phyloP scores from a whole-genome alignment of 345 rosid genomes.

The Gossypium turneri region DNA sequence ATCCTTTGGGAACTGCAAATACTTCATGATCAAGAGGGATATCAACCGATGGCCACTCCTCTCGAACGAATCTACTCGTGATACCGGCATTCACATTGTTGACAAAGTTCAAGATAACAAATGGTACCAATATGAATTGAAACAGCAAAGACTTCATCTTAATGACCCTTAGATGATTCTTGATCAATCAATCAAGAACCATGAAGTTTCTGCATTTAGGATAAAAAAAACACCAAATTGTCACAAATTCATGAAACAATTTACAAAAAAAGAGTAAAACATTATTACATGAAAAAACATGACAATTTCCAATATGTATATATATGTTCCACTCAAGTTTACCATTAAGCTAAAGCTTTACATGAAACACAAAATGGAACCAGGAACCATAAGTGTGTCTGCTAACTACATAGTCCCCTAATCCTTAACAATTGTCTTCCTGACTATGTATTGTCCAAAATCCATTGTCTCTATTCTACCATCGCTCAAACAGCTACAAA shows the following conservation, averaged over 20 bases:
- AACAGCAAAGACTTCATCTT: slow-evolving; percentile 8
- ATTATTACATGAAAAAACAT: background rate
- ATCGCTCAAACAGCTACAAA: no score
- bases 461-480: no score
- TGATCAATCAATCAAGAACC: slow-evolving; percentile 24
- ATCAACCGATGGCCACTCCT: slow-evolving; percentile 15
- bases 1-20: slow-evolving; percentile 67
- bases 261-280: background rate
- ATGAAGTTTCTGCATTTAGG: slow-evolving; percentile 14
- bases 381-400: no score
- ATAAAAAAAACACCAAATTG: background rate
- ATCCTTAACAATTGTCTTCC: no score
- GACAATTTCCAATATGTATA: background rate
- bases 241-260: background rate
- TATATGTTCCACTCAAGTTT: no score
- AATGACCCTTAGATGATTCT: slow-evolving; percentile 13
- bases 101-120: slow-evolving; percentile 29
- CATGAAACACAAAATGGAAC: no score
- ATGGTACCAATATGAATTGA: slow-evolving; percentile 18
- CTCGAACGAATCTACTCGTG: background rate
- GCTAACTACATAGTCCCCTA: no score
- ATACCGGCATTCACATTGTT: background rate
- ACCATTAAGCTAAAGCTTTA: no score
- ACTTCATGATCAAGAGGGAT: slow-evolving; percentile 72
- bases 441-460: no score